Base-by-base conservation (phyloP, 2,329 filamentous ascomycete genomes). In the Ophiostoma ulmi region DNA sequence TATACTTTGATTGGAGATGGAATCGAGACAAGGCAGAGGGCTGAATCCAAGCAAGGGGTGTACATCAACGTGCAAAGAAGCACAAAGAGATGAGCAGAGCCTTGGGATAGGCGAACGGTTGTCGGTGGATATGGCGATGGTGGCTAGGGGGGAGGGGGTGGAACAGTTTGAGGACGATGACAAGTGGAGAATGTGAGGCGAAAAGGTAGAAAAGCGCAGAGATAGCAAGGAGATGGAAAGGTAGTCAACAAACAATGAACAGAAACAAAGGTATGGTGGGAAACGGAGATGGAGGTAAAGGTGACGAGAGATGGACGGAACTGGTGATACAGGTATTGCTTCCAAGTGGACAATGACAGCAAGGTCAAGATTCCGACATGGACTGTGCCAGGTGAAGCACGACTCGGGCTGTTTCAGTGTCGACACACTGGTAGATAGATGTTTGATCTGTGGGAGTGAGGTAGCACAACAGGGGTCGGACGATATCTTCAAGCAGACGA, bases 391-490 rank as follows among this genome's bases (percentile, higher is more conserved):
- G 68, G 65, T 70, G 68, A 71, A 72, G 73, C 73, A 71, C 70
- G 68, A 73, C 72, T 70, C 73, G 72, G 69, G 73, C 44, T 67
- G 73, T 74, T 74, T 74, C 73, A 73, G 72, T 58, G 68, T 64
- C 67, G 70, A 67, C 61, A 67, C 61, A 44, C 65, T 52, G 65
- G 70, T 48, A 55, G 36, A 55, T 39, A 69, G 22, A 55, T 31
- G 48, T 2, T n/a, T 35, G 11, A n/a, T n/a, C 35, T 17, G 41
- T 61, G 48, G 44, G 31, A 22, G 48, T 36, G 55, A 39, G 35
- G 36, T 39, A 65, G 36, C 52, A 58, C 52, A 58, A 14, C 52
- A 65, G 61, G 17, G 61, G n/a, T 39, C 52, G 22, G 58, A 4
- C 31, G 31, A 31, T 31, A 31, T 31, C 2, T 31, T 31, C 31